phyloP scores from a whole-genome alignment of 257 asterid genomes.

The Solanum acaule region DNA sequence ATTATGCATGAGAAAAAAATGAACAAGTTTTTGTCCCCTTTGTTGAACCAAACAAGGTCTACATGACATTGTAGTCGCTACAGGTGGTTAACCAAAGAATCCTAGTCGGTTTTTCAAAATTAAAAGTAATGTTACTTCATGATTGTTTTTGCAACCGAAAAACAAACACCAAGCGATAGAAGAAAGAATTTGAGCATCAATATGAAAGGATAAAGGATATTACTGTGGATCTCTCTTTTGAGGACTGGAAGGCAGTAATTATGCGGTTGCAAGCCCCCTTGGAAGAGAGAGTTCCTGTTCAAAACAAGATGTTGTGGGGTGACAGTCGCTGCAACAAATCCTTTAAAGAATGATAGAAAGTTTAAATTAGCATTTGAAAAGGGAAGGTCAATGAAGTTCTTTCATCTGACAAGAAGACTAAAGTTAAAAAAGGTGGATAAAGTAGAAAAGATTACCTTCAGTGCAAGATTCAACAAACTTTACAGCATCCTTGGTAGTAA shows the following conservation, averaged over 20 bases:
- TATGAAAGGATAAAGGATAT: conserved; percentile 1
- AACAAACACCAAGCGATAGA: neutral
- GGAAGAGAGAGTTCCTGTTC: conserved; percentile 83
- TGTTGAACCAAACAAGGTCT: neutral
- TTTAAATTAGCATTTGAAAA: conserved; percentile 2
- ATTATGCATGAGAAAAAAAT: neutral
- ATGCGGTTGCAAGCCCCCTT: conserved; percentile 94
- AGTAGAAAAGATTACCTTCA: conserved; percentile 34
- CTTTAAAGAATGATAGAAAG: conserved; percentile 17
- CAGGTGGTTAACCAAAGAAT: neutral
- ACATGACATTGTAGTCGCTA: neutral
- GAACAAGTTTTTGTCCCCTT: neutral
- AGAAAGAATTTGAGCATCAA: neutral
- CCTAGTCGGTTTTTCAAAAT: neutral
- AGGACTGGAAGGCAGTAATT: conserved; percentile 89
- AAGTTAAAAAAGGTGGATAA: neutral
- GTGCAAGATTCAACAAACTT: conserved; percentile 69
- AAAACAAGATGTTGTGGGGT: conserved; percentile 95
- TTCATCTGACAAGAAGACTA: neutral
- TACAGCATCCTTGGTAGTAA: conserved; percentile 85
- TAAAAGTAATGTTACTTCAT: neutral
- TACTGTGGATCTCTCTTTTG: conserved; percentile 89
- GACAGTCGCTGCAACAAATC: conserved; percentile 90
- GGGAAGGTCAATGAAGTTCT: neutral
- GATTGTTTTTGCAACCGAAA: neutral